phyloP scores from a whole-genome alignment of 75 land plant genomes.

The Azolla pinnata region DNA sequence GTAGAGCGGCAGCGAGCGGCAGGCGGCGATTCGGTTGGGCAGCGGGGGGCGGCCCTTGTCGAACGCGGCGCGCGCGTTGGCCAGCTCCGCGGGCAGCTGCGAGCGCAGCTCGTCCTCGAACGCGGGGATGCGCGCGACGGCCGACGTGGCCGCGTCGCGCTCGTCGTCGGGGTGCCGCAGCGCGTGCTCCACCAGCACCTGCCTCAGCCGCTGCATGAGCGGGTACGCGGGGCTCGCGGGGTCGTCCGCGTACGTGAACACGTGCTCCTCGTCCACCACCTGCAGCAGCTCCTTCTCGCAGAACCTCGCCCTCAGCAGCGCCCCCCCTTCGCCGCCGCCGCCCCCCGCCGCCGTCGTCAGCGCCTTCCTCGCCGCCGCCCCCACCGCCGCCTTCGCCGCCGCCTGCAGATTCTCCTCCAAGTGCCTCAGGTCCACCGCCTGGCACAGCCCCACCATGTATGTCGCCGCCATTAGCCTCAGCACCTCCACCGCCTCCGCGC shows the following conservation, averaged over 20 bases:
- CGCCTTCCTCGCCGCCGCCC: slow-evolving; percentile 32
- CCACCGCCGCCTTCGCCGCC: slow-evolving; percentile 36
- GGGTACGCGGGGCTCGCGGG: slow-evolving; percentile 40
- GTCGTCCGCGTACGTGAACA: slow-evolving; percentile 55
- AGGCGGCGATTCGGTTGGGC: slow-evolving; percentile 60
- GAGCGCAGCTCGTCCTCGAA: slow-evolving; percentile 73
- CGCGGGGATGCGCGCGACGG: slow-evolving; percentile 47
- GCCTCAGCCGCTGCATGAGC: slow-evolving; percentile 50
- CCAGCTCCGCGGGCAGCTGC: slow-evolving; percentile 44
- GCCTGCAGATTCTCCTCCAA: slow-evolving; percentile 47
- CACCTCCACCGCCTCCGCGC: slow-evolving; percentile 48
- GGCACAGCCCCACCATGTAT: slow-evolving; percentile 46
- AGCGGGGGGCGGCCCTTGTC: slow-evolving; percentile 42
- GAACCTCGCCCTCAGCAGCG: slow-evolving; percentile 33
- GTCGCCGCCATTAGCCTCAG: slow-evolving; percentile 48
- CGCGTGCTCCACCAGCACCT: slow-evolving; percentile 57
- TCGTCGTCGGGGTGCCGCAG: slow-evolving; percentile 29
- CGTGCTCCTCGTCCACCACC: slow-evolving; percentile 40
- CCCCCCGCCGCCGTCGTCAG: slow-evolving; percentile 19
- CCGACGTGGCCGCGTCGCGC: slow-evolving; percentile 30
- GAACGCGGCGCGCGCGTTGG: slow-evolving; percentile 24
- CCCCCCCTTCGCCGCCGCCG: neutral
- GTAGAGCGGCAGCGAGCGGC: slow-evolving; percentile 65
- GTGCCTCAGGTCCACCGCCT: slow-evolving; percentile 50
- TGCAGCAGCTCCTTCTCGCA: slow-evolving; percentile 48